phyloP scores from a whole-genome alignment of 2,329 filamentous ascomycete genomes.

The Pyrenophora graminea region DNA sequence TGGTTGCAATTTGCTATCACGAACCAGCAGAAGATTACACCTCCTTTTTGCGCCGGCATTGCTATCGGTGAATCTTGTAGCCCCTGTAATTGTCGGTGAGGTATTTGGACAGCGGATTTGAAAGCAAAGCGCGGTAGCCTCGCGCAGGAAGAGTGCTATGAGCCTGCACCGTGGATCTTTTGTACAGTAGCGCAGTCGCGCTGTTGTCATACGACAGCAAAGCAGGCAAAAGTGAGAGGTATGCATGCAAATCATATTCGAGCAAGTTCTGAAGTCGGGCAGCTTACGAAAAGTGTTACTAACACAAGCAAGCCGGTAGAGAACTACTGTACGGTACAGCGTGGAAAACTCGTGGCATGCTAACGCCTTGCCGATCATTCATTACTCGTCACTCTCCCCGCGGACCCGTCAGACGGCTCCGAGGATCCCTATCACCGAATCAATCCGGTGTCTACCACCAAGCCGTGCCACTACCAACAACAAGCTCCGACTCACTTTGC shows the following conservation, averaged over 20 bases:
- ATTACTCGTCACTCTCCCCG: conserved; percentile 19
- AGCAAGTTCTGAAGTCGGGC: not conserved
- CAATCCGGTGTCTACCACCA: conserved; percentile 10
- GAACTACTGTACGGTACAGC: not conserved
- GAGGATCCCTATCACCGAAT: conserved; percentile 18
- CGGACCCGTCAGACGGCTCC: conserved; percentile 18
- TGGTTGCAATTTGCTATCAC: not conserved
- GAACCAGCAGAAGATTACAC: not conserved
- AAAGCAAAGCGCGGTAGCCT: not conserved
- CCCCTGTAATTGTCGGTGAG: not conserved
- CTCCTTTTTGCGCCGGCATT: not conserved
- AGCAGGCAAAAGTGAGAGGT: not conserved
- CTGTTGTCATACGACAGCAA: conserved; percentile 4
- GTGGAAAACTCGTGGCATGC: not conserved
- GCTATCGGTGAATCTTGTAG: not conserved
- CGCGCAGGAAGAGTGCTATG: not conserved
- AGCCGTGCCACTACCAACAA: conserved; percentile 1
- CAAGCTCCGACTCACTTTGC: conserved; percentile 5
- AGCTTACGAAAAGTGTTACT: conserved; percentile 2
- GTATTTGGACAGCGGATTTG: not conserved
- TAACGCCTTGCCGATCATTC: conserved; percentile 17
- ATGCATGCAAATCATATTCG: not conserved
- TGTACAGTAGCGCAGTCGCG: not conserved
- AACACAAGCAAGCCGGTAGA: not conserved
- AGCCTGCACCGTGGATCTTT: not conserved